Base-by-base conservation (phyloP, 2,329 filamentous ascomycete genomes). In the Hirsutella thompsonii region DNA sequence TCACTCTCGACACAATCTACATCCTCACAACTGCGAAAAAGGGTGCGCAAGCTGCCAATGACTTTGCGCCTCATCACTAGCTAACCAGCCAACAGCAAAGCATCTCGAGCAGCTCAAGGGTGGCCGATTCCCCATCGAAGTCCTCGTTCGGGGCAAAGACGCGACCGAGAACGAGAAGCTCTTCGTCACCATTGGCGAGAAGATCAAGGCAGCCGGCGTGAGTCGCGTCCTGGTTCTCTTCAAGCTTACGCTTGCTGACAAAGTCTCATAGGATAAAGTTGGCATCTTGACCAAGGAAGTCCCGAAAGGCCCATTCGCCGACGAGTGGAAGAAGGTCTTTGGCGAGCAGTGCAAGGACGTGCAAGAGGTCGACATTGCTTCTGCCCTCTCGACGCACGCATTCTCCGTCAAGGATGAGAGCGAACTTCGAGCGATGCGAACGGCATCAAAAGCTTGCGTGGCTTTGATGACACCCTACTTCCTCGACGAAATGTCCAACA, bases 1-100 rank as follows among this genome's bases (percentile, higher is more conserved):
- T 98, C 60, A 96, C 90, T 1, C 68, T 81, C 46, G 92, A 96
- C 46, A 79, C 79, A 37, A 72, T 96, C 52, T 93, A 92, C 64
- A 82, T 96, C 44, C 79, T 98, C 49, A 98, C 92, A 6, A 98
- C 92, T 5, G 82, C 86, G 44, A 98, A 98, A 68, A 98, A 98
- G 78, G 90, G 88, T 94, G 58, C 32, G 50, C 13, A 34, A 34
- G n/a, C 32, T 14, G n/a, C 19, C 16, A 18, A 11, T 28, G 10
- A 4, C 3, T 30, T 3, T 20, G 19, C 14, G 20, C 21, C 0
- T 23, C 2, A 8, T 9, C 8, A 36, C n/a, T 23, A 18, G 43
- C 61, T 70, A 42, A 68, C 51, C 39, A 40, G 30, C 30, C 6
- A 49, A 32, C 52, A 94, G 89, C 92, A 20, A 90, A 94, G 57